Evolutionary conservation across 345 rosid species (phyloP).

Genomic region (Barbarea vulgaris): DNA sequence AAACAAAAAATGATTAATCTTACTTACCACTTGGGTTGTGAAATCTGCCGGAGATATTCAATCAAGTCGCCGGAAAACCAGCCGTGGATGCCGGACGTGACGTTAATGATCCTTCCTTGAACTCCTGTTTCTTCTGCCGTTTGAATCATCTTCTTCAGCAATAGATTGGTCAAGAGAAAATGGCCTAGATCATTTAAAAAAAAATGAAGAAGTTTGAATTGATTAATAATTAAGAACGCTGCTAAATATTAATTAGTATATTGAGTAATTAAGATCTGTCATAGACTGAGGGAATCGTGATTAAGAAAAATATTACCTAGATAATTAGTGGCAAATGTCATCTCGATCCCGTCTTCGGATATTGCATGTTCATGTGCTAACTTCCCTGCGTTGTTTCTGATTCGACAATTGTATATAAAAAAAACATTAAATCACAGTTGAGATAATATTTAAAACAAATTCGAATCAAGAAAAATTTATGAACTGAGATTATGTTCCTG

Average conservation of each 20-base stretch:
- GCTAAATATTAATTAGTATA: not conserved
- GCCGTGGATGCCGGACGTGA: conserved; percentile 79
- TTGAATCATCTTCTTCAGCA: conserved; percentile 68
- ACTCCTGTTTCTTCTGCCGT: conserved; percentile 69
- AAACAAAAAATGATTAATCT: conserved; percentile 5
- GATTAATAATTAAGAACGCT: not conserved
- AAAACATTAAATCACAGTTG: not conserved
- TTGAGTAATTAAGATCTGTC: conserved; percentile 25
- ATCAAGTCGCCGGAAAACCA: conserved; percentile 88
- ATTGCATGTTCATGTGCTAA: conserved; percentile 87
- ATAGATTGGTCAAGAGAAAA: conserved; percentile 72
- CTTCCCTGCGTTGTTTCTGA: conserved; percentile 94
- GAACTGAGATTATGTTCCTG: conserved; percentile 15
- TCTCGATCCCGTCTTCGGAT: conserved; percentile 96
- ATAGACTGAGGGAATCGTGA: conserved; percentile 25
- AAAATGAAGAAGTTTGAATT: not conserved
- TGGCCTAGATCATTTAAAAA: conserved; percentile 54
- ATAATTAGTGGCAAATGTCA: conserved; percentile 97
- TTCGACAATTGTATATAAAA: not conserved
- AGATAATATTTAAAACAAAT: not conserved
- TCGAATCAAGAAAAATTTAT: not conserved
- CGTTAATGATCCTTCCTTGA: conserved; percentile 85
- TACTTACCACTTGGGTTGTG: conserved; percentile 73
- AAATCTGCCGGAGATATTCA: conserved; percentile 67
- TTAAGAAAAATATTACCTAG: conserved; percentile 53